Percentiles rank a stretch among this genome's conserved stretches.
Conservation (phyloP, 148 eudicot species). For the Vaccinium macrocarpon region DNA sequence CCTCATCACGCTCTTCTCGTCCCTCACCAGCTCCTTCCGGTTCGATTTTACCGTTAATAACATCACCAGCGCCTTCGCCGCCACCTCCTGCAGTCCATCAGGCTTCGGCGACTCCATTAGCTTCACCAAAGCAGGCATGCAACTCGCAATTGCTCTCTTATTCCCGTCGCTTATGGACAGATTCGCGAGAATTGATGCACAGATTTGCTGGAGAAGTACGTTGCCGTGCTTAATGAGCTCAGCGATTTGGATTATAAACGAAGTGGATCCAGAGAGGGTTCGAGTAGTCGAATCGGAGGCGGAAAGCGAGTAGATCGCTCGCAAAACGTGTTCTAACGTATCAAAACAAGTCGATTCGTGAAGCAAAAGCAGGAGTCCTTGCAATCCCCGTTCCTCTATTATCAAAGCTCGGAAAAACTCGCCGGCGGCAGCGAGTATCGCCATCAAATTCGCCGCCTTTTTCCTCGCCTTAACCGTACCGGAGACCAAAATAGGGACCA, state of each 20-base stretch:
- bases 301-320: slow-evolving; percentile 52
- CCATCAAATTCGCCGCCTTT: slow-evolving; percentile 52
- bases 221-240: slow-evolving; percentile 49
- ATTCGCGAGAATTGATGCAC: slow-evolving; percentile 36
- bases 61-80: slow-evolving; percentile 36
- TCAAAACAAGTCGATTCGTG: slow-evolving; percentile 37
- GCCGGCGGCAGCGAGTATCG: slow-evolving; percentile 46
- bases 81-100: slow-evolving; percentile 51
- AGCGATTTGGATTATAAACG: slow-evolving; percentile 35
- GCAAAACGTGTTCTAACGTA: slow-evolving; percentile 48
- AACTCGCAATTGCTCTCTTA: slow-evolving; percentile 44
- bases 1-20: slow-evolving; percentile 61
- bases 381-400: slow-evolving; percentile 44
- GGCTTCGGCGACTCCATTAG: slow-evolving; percentile 65
- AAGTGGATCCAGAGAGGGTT: slow-evolving; percentile 33
- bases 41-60: slow-evolving; percentile 46
- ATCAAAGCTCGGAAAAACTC: slow-evolving; percentile 34
- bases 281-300: slow-evolving; percentile 23
- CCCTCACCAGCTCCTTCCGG: slow-evolving; percentile 52
- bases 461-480: slow-evolving; percentile 35
- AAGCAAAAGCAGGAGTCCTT: slow-evolving; percentile 37
- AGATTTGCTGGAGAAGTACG: slow-evolving; percentile 41
- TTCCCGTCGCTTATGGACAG: slow-evolving; percentile 45
- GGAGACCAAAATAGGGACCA: slow-evolving; percentile 36
- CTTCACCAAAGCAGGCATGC: slow-evolving; percentile 52